Percentiles rank a stretch among this genome's conserved stretches.
phyloP scores from a whole-genome alignment of 2,329 filamentous ascomycete species.

The Nothophaeocryptopus gaeumannii region DNA sequence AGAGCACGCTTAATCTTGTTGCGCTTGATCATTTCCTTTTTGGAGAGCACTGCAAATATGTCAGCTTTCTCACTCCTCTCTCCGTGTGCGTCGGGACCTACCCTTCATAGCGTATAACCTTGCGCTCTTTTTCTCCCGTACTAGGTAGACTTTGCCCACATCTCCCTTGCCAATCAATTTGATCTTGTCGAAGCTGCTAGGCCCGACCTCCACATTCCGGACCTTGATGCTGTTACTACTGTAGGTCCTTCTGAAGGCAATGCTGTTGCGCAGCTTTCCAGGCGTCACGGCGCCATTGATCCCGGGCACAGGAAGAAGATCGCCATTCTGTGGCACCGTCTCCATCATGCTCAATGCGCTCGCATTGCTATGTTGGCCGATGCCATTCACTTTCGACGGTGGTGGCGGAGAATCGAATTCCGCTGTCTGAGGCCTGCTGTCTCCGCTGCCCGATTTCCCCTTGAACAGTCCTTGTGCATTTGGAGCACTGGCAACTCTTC shows the following conservation, averaged over 20 bases:
- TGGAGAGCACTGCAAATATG: conserved; percentile 73
- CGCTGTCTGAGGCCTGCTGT: conserved; percentile 63
- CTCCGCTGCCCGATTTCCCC: conserved; percentile 30
- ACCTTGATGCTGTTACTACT: conserved; percentile 99
- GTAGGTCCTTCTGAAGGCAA: conserved; percentile 89
- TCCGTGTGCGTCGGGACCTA: conserved; percentile 44
- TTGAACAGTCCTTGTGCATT: conserved; percentile 92
- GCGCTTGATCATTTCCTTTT: conserved; percentile 99
- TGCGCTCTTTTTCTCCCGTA: conserved; percentile 95
- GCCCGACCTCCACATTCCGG: conserved; percentile 91
- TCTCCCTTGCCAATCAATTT: conserved; percentile 99
- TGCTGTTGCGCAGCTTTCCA: conserved; percentile 60
- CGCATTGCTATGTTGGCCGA: conserved; percentile 47
- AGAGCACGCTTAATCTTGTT: conserved; percentile 99
- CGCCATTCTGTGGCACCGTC: conserved; percentile 37
- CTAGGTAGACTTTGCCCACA: conserved; percentile 96
- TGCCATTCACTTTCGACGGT: conserved; percentile 55
- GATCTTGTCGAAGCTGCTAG: conserved; percentile 97
- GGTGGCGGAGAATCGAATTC: conserved; percentile 59
- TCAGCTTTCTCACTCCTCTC: neutral
- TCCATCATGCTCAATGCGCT: conserved; percentile 55
- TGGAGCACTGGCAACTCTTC: conserved; percentile 91
- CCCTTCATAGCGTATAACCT: conserved; percentile 98
- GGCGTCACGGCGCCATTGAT: conserved; percentile 64
- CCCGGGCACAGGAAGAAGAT: conserved; percentile 37